Evolutionary conservation across 208 protist species (phyloP), one percentile per base, ranked within the genome.

Genomic region (Leishmania amazonensis): DNA sequence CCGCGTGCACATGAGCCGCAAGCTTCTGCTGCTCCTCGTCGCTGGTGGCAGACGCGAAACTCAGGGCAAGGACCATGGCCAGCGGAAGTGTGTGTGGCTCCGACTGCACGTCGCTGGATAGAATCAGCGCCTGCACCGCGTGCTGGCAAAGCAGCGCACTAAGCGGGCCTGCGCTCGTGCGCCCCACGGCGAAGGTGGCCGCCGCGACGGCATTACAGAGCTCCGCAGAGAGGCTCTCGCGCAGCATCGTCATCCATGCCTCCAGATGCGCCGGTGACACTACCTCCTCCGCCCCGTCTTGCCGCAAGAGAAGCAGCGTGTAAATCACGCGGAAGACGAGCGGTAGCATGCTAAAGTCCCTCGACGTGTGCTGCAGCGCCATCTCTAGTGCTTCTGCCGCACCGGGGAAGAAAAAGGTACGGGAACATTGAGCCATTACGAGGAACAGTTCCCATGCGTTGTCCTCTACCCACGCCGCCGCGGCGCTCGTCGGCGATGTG

Each of bases 381-480:
- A 88, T 89, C 13, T 68, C 8, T 73, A 94, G 77, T 24, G 91
- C 93, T 62, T 89, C 88, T 47, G 85, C 85, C 24, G 35, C 42
- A 2, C 79, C 78, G 19, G 77, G 28, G 5, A 19, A n/a, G 9
- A 38, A 57, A 76, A 85, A 90, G 47, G 65, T 57, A 40, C 60
- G 76, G 8, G 90, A 86, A 67, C 73, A 75, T 49, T 86, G 85
- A 28, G 76, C 84, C 83, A 96, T 91, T 13, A 75, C 67, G 24
- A 96, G 85, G 0, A 97, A 81, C 31, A 96, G 76, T 76, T 96
- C 94, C 94, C 94, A 97, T 17, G 89, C 93, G 74, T 89, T 57
- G 73, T 97, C 94, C 85, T 96, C 92, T 35, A 80, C 93, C 88
- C 90, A 96, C 40, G 88, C 81, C 11, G 90, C 86, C n/a, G 93